A percentile compares a stretch with the other conserved stretches of the same genome.
Conservation (phyloP, 1,284 basidiomycete species). For the Sporisorium reilianum region DNA sequence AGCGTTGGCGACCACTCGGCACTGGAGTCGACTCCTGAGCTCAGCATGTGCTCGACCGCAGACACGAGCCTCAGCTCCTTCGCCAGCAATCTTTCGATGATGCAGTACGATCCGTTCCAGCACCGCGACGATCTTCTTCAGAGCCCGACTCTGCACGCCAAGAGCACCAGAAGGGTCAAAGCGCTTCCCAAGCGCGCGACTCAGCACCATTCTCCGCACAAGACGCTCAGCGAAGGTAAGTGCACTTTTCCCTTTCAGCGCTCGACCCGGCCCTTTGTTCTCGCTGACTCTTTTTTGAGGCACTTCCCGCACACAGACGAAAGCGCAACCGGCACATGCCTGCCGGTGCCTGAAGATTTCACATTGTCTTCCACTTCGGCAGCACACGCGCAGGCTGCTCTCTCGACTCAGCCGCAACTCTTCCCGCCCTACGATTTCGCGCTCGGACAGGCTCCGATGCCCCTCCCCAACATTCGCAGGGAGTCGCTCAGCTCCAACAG, state of each 20-base stretch:
- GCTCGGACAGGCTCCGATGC: conserved; percentile 23
- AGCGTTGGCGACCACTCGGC: background rate
- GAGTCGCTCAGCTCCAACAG: conserved; percentile 33
- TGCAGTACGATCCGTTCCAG: conserved; percentile 24
- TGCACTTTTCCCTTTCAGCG: background rate
- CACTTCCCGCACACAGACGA: conserved; percentile 12
- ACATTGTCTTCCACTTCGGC: background rate
- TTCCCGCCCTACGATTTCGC: conserved; percentile 27
- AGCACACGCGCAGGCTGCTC: conserved; percentile 2
- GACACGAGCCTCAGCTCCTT: conserved; percentile 32
- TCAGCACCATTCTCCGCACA: conserved; percentile 15
- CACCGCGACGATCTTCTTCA: conserved; percentile 6
- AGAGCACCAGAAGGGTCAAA: conserved; percentile 24
- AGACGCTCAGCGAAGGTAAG: conserved; percentile 20
- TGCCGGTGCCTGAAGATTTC: conserved; percentile 2
- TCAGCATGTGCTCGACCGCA: conserved; percentile 41
- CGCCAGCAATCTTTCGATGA: conserved; percentile 21
- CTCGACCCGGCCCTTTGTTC: background rate
- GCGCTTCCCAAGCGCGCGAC: conserved; percentile 24
- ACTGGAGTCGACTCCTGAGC: conserved; percentile 34
- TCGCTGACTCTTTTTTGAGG: background rate
- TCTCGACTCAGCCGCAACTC: background rate
- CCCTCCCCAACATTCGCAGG: conserved; percentile 1
- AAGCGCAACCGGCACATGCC: conserved; percentile 15
- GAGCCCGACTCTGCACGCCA: conserved; percentile 28